Conservation (phyloP, 495 filamentous ascomycete species). For the Clohesyomyces aquaticus region DNA sequence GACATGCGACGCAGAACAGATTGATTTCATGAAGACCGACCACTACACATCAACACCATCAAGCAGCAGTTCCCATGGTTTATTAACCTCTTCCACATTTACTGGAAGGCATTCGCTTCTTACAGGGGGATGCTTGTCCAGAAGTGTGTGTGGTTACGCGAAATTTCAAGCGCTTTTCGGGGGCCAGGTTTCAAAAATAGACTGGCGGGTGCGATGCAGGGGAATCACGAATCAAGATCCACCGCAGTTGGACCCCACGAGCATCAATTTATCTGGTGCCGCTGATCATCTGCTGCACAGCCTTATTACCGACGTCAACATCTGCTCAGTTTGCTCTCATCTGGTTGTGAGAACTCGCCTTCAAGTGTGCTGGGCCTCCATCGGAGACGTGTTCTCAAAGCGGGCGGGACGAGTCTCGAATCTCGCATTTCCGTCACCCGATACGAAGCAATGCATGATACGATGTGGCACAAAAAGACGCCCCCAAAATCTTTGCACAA, state of each 20-base stretch:
- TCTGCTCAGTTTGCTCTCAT: not conserved
- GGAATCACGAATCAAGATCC: not conserved
- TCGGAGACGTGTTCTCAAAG: no score
- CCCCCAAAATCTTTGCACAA: not conserved
- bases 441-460: slow-evolving; percentile 23
- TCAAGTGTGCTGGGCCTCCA: no score
- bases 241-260: not conserved
- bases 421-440: not conserved
- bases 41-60: no score
- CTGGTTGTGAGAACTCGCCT: no score
- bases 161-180: not conserved
- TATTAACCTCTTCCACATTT: not conserved
- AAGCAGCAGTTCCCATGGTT: not conserved
- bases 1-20: no score
- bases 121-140: no score
- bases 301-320: slow-evolving; percentile 1
- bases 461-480: not conserved
- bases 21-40: no score
- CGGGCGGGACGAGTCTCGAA: slow-evolving; percentile 2
- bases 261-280: not conserved
- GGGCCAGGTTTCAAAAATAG: slow-evolving; percentile 14
- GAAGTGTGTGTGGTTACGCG: not conserved
- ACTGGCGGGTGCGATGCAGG: not conserved
- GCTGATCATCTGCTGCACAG: slow-evolving; percentile 3
- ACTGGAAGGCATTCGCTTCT: no score